These are phyloP conservation scores for Oryza meridionalis DNA, from an alignment of 176 grass and related monocot genomes.

Conservation along the genomic window DNA sequence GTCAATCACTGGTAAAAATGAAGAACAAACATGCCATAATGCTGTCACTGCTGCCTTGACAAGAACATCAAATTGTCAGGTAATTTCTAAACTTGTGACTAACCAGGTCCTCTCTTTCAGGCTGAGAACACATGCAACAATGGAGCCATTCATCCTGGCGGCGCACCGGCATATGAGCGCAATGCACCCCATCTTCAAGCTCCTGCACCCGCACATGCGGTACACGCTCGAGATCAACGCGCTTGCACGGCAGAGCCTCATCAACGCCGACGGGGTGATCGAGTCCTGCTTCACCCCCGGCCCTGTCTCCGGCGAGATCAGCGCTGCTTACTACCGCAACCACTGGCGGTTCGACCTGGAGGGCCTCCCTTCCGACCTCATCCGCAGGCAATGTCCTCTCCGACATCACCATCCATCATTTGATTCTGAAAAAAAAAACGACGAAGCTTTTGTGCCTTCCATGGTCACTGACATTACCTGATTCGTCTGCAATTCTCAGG, in stretches of 20 bases:
- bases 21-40: background rate
- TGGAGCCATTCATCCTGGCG: constrained; percentile 98
- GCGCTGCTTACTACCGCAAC: constrained; percentile 67
- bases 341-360: constrained; percentile 89
- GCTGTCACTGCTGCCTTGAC: background rate
- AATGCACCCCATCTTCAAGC: constrained; percentile 94
- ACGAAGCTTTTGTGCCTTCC: background rate
- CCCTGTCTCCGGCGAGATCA: constrained; percentile 76
- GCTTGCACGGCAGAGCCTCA: constrained; percentile 89
- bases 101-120: constrained; percentile 43
- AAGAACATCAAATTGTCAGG: background rate
- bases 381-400: constrained; percentile 65
- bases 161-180: constrained; percentile 83
- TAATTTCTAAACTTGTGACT: constrained; percentile 10
- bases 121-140: constrained; percentile 85
- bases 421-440: background rate
- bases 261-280: constrained; percentile 92
- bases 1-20: constrained; percentile 86
- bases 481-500: constrained; percentile 35
- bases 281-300: constrained; percentile 95
- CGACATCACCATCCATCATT: background rate
- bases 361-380: constrained; percentile 81
- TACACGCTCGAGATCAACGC: constrained; percentile 98
- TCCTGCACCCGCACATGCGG: constrained; percentile 89
- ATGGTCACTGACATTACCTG: constrained; percentile 11